These are phyloP conservation scores for Gentiana macrophylla DNA, from an alignment of 257 asterid genomes.

Conservation along the genomic window DNA sequence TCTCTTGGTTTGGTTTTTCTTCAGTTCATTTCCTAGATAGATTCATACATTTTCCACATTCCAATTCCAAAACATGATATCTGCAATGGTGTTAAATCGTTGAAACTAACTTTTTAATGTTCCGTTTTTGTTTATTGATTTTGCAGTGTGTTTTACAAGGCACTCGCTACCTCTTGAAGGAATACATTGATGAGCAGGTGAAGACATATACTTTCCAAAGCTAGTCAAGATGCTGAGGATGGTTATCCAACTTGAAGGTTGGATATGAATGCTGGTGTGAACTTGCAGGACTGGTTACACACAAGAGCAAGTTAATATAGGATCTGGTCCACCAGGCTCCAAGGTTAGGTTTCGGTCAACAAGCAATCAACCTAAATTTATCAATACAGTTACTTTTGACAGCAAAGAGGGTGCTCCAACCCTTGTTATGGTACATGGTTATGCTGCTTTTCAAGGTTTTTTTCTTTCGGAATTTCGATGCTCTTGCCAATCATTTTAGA, in stretches of 20 bases:
- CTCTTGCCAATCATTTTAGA: slow-evolving; percentile 67
- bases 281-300: slow-evolving; percentile 61
- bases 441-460: slow-evolving; percentile 94
- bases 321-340: slow-evolving; percentile 95
- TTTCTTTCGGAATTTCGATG: slow-evolving; percentile 88
- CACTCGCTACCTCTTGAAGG: too few species aligned
- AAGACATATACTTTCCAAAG: too few species aligned
- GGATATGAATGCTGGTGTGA: not conserved
- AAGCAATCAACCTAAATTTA: slow-evolving; percentile 71
- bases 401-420: slow-evolving; percentile 88
- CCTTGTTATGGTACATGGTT: slow-evolving; percentile 94
- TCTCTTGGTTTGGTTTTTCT: too few species aligned
- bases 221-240: not conserved
- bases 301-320: slow-evolving; percentile 67
- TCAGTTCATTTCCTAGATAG: too few species aligned
- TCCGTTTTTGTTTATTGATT: too few species aligned
- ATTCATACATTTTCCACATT: too few species aligned
- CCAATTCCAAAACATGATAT: too few species aligned
- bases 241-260: not conserved
- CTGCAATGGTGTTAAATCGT: too few species aligned
- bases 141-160: too few species aligned
- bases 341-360: slow-evolving; percentile 71
- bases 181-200: too few species aligned
- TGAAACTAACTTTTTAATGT: too few species aligned
- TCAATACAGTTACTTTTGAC: slow-evolving; percentile 80